phyloP scores from a whole-genome alignment of 768 basidiomycete genomes.

The Suillus brevipes region DNA sequence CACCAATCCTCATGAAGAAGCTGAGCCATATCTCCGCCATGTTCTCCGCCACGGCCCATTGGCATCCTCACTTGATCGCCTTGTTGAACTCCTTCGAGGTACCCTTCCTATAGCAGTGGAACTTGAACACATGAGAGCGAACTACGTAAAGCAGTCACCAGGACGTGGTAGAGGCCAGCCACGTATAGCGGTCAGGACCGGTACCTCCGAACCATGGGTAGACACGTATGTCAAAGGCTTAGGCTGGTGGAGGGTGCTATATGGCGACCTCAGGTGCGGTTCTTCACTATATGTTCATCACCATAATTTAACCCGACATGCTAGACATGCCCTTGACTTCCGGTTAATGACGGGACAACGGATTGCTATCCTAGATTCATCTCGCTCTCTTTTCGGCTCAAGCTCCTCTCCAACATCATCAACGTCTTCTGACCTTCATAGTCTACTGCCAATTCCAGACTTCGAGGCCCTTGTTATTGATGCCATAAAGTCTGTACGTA shows the following conservation, averaged over 20 bases:
- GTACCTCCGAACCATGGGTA: conserved; percentile 36
- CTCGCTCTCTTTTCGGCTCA: conserved; percentile 52
- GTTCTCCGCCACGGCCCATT: conserved; percentile 70
- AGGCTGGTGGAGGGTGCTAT: conserved; percentile 79
- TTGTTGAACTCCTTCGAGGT: conserved; percentile 69
- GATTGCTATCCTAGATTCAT: conserved; percentile 74
- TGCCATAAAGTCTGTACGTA: conserved; percentile 35
- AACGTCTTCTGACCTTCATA: conserved; percentile 23
- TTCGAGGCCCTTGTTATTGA: conserved; percentile 52
- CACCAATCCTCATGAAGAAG: conserved; percentile 74
- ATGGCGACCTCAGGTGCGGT: conserved; percentile 62
- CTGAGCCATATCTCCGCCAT: conserved; percentile 72
- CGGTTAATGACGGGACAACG: conserved; percentile 67
- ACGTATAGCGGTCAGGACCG: conserved; percentile 17
- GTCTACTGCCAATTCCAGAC: conserved; percentile 60
- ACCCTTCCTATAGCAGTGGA: conserved; percentile 78
- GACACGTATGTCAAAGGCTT: conserved; percentile 78
- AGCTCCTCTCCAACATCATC: conserved; percentile 2
- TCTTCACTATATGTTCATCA: neutral
- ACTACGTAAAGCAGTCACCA: conserved; percentile 19
- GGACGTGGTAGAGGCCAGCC: conserved; percentile 14
- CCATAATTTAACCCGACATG: neutral
- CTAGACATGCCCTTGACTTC: conserved; percentile 77
- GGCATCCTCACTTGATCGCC: conserved; percentile 60
- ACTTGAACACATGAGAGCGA: conserved; percentile 54